These are phyloP conservation scores for Tolypocladium cylindrosporum DNA, from an alignment of 2,329 filamentous ascomycete species.

Conservation along the genomic window DNA sequence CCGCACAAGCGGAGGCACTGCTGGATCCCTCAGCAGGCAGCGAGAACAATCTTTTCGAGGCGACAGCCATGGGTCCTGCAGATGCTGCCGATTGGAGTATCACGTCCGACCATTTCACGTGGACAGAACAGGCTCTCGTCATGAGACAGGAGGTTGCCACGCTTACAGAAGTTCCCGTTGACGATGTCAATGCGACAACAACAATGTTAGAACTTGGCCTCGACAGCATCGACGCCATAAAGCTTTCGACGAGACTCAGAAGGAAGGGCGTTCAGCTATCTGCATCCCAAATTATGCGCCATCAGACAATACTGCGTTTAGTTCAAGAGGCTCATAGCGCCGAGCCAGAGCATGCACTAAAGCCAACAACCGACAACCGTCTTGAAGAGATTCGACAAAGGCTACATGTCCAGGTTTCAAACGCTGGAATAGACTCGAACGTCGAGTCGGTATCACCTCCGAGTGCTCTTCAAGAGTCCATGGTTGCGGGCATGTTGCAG, in stretches of 20 bases:
- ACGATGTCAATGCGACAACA: slow-evolving; percentile 44
- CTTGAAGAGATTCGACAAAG: slow-evolving; percentile 15
- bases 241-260: slow-evolving; percentile 63
- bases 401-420: slow-evolving; percentile 27
- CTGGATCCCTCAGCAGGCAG: neutral
- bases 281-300: slow-evolving; percentile 69
- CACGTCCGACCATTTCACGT: slow-evolving; percentile 34
- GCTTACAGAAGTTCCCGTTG: slow-evolving; percentile 43
- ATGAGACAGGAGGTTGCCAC: slow-evolving; percentile 54
- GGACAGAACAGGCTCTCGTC: slow-evolving; percentile 41
- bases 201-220: slow-evolving; percentile 75
- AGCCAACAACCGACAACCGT: neutral
- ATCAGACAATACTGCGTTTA: slow-evolving; percentile 58
- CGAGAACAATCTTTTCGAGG: neutral
- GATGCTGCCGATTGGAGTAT: neutral
- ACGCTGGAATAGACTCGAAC: slow-evolving; percentile 22
- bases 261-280: slow-evolving; percentile 48
- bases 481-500: slow-evolving; percentile 71
- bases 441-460: slow-evolving; percentile 58
- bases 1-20: slow-evolving; percentile 5
- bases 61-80: neutral
- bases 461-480: slow-evolving; percentile 78
- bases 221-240: slow-evolving; percentile 89
- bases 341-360: neutral
- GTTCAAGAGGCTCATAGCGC: slow-evolving; percentile 5